A percentile compares a stretch with the other conserved stretches of the same genome.
Conservation (phyloP, 2,329 filamentous ascomycete genomes). For the Pseudocercospora pini-densiflorae region DNA sequence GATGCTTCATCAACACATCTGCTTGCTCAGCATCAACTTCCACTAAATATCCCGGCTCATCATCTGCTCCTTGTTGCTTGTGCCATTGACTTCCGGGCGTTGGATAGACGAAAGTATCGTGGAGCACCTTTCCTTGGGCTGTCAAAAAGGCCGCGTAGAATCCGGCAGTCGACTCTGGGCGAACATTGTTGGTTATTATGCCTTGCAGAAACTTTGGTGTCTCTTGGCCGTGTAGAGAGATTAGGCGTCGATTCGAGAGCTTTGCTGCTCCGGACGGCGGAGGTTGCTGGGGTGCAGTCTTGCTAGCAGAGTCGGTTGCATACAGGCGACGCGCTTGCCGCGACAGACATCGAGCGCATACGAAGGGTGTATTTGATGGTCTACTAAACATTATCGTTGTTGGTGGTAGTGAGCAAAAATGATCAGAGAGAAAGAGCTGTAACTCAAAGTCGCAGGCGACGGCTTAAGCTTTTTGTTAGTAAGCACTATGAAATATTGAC, state of each 20-base stretch:
- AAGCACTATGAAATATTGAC: not conserved
- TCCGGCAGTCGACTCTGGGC: constrained; percentile 54
- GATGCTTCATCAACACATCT: constrained; percentile 66
- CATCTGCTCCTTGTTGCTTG: constrained; percentile 28
- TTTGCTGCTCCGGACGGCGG: constrained; percentile 56
- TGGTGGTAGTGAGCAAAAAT: not conserved
- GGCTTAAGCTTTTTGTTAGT: not conserved
- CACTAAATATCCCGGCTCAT: constrained; percentile 68
- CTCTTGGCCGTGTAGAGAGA: constrained; percentile 79
- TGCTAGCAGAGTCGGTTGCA: constrained; percentile 18
- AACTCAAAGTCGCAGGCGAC: not conserved
- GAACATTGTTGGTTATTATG: constrained; percentile 75
- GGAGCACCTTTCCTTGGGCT: constrained; percentile 76
- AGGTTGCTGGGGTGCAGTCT: constrained; percentile 47
- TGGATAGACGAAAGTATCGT: constrained; percentile 90
- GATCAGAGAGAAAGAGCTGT: not conserved
- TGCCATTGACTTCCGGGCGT: constrained; percentile 46
- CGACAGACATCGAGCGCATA: constrained; percentile 30
- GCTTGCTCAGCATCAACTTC: constrained; percentile 78
- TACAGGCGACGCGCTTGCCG: constrained; percentile 24
- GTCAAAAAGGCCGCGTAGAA: constrained; percentile 87
- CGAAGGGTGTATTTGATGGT: constrained; percentile 22
- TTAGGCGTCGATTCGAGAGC: constrained; percentile 75
- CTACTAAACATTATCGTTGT: constrained; percentile 20
- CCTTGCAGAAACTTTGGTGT: constrained; percentile 86